These are phyloP conservation scores for Phaeosphaeriaceae sp. DNA, from an alignment of 2,329 filamentous ascomycete genomes.

Conservation along the genomic window DNA sequence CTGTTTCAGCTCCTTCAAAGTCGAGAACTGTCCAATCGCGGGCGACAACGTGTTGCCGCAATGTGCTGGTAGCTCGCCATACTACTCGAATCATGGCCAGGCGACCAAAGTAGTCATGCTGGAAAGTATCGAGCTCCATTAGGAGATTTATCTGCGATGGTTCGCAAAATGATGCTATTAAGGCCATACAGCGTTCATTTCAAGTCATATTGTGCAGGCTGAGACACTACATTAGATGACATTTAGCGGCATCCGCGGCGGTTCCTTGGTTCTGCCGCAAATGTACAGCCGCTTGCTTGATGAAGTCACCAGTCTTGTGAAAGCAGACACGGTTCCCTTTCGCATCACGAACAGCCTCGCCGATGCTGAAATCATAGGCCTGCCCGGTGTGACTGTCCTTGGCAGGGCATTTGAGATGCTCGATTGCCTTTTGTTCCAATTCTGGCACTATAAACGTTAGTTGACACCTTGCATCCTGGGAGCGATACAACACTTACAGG, in stretches of 20 bases:
- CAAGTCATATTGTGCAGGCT: neutral
- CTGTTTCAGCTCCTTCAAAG: neutral
- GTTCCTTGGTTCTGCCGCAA: constrained; percentile 34
- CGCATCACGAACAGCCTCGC: constrained; percentile 41
- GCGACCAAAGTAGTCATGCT: neutral
- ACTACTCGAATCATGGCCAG: neutral
- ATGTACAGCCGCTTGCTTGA: constrained; percentile 42
- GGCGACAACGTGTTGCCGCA: neutral
- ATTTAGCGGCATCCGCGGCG: constrained; percentile 25
- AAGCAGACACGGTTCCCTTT: constrained; percentile 47
- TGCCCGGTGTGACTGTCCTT: constrained; percentile 45
- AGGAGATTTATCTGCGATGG: neutral
- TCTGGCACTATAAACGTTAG: constrained; percentile 27
- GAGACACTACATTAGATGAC: constrained; percentile 24
- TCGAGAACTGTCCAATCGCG: neutral
- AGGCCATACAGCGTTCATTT: neutral
- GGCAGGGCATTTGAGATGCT: constrained; percentile 38
- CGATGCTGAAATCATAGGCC: constrained; percentile 41
- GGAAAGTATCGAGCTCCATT: neutral
- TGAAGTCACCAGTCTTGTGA: constrained; percentile 46
- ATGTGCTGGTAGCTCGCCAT: neutral
- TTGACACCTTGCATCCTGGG: neutral
- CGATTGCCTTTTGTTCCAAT: constrained; percentile 39
- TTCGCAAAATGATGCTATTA: neutral
- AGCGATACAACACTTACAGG: constrained; percentile 25